Conservation (phyloP, 176 grass and related monocot genomes). For the Eleusine coracana region DNA sequence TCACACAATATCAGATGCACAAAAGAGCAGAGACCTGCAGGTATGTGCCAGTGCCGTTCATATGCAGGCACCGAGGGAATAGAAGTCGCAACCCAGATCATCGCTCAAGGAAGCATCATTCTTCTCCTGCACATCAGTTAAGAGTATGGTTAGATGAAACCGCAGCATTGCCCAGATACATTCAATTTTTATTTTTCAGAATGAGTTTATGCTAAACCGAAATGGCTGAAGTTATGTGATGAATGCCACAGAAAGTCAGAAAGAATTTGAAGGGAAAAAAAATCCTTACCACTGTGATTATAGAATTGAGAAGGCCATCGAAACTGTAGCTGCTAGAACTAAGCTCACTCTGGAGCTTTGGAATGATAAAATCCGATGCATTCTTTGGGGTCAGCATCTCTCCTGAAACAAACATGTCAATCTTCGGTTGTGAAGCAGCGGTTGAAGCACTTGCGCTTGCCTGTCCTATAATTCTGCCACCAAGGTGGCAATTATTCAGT, state of each 20-base stretch:
- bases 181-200: background rate
- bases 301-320: constrained; percentile 74
- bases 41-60: constrained; percentile 32
- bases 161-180: background rate
- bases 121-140: constrained; percentile 62
- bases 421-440: constrained; percentile 38
- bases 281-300: constrained; percentile 81
- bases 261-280: background rate
- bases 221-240: background rate
- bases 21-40: background rate
- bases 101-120: constrained; percentile 69
- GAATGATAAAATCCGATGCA: constrained; percentile 36
- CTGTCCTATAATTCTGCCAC: constrained; percentile 41
- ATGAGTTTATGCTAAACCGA: background rate
- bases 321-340: constrained; percentile 68
- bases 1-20: constrained; percentile 30
- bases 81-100: constrained; percentile 70
- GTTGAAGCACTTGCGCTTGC: constrained; percentile 36
- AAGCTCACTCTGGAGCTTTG: constrained; percentile 56
- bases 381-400: constrained; percentile 44
- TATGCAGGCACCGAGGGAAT: constrained; percentile 80
- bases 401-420: constrained; percentile 38
- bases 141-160: background rate
- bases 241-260: background rate
- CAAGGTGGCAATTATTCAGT: constrained; percentile 37